Conservation (phyloP, 495 filamentous ascomycete species). For the Clavariopsis aquatica region DNA sequence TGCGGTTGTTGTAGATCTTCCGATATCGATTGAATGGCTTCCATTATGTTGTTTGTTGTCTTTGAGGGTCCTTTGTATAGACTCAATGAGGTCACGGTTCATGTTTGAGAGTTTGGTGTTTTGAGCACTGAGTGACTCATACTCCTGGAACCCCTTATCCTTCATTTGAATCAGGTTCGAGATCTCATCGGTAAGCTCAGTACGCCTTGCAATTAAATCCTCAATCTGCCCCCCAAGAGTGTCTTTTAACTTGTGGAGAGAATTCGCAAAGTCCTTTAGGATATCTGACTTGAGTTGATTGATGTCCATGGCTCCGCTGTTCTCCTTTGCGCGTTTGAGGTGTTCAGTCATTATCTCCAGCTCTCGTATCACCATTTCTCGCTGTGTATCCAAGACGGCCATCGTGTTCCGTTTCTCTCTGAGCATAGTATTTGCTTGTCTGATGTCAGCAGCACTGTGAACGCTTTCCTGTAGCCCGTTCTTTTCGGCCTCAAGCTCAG, state of each 20-base stretch:
- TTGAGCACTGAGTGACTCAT: conserved; percentile 88
- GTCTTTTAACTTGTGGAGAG: conserved; percentile 82
- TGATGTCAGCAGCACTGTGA: conserved; percentile 72
- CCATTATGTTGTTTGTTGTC: conserved; percentile 58
- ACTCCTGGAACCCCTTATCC: conserved; percentile 90
- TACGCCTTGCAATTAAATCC: conserved; percentile 77
- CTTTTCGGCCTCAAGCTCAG: conserved; percentile 75
- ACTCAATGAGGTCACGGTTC: conserved; percentile 91
- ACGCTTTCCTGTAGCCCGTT: conserved; percentile 54
- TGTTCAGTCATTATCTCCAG: conserved; percentile 83
- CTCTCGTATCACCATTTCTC: conserved; percentile 92
- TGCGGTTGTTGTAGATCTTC: conserved; percentile 44
- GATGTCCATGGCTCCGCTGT: conserved; percentile 47
- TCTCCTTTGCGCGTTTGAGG: conserved; percentile 66
- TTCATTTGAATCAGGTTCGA: conserved; percentile 74
- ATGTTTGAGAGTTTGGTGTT: conserved; percentile 91
- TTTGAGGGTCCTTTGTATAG: conserved; percentile 92
- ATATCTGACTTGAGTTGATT: conserved; percentile 71
- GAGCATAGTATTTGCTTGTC: conserved; percentile 80
- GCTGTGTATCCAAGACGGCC: conserved; percentile 90
- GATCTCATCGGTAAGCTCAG: conserved; percentile 79
- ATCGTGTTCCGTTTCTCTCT: conserved; percentile 94
- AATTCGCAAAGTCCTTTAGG: conserved; percentile 83
- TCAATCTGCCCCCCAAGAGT: conserved; percentile 76
- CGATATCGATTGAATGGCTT: conserved; percentile 50